Evolutionary conservation across 148 eudicot species (phyloP).

Genomic region (Persicaria tinctoria): DNA sequence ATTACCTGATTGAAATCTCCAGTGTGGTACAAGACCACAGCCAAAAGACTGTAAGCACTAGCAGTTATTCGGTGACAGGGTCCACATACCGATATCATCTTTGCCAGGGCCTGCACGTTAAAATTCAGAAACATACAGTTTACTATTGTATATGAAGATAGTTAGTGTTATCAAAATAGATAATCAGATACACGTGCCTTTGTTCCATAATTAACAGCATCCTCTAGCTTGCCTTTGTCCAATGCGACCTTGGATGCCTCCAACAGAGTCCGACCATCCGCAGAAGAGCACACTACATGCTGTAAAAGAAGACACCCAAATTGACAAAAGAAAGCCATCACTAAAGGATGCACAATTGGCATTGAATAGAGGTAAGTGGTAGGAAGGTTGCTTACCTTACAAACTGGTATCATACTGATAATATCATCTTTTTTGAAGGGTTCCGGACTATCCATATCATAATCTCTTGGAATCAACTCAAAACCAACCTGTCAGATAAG

Average conservation of each 20-base stretch:
- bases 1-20: slow-evolving; percentile 98
- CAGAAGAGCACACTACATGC: slow-evolving; percentile 95
- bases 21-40: slow-evolving; percentile 96
- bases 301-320: slow-evolving; percentile 21
- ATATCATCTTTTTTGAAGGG: slow-evolving; percentile 81
- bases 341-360: background rate
- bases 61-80: slow-evolving; percentile 96
- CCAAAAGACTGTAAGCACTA: slow-evolving; percentile 94
- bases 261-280: slow-evolving; percentile 79
- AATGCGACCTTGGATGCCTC: slow-evolving; percentile 93
- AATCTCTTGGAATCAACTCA: slow-evolving; percentile 89
- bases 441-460: slow-evolving; percentile 64
- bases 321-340: background rate
- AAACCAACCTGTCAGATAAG: slow-evolving; percentile 61
- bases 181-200: slow-evolving; percentile 37
- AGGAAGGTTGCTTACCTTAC: slow-evolving; percentile 48
- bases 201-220: slow-evolving; percentile 86
- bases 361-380: too few species aligned
- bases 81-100: slow-evolving; percentile 96
- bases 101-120: slow-evolving; percentile 75
- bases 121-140: background rate
- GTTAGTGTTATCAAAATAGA: background rate
- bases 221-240: slow-evolving; percentile 97
- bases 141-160: background rate
- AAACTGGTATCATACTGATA: slow-evolving; percentile 82